Percentiles rank a stretch among this genome's conserved stretches.
These are phyloP conservation scores for Yamadazyma triangularis DNA, from an alignment of 1,139 yeast genomes.

Conservation along the genomic window DNA sequence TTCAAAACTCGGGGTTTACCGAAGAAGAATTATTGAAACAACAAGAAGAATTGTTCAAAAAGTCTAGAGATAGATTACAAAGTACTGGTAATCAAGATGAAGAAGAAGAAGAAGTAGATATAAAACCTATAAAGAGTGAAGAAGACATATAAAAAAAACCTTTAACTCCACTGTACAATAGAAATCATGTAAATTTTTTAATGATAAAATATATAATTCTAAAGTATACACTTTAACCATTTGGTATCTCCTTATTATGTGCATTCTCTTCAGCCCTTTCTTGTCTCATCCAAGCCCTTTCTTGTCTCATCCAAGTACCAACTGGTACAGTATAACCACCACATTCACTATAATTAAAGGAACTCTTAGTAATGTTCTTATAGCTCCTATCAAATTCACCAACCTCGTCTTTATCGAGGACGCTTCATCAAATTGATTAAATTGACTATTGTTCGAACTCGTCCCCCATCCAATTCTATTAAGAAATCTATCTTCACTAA, in stretches of 20 bases:
- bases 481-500: conserved; percentile 45
- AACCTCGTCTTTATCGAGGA: conserved; percentile 32
- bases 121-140: no score
- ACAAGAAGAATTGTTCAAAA: conserved; percentile 89
- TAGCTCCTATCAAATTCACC: conserved; percentile 41
- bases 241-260: not conserved
- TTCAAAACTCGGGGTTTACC: conserved; percentile 85
- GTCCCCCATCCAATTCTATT: conserved; percentile 44
- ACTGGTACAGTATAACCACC: conserved; percentile 37
- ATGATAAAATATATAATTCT: no score
- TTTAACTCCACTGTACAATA: no score
- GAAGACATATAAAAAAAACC: conserved; percentile 1
- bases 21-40: conserved; percentile 90
- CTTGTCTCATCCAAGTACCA: conserved; percentile 31
- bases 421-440: conserved; percentile 23
- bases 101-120: conserved; percentile 2
- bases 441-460: conserved; percentile 21
- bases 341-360: conserved; percentile 41
- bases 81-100: conserved; percentile 10
- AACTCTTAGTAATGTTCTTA: conserved; percentile 42
- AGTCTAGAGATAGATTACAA: conserved; percentile 75
- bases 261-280: no score
- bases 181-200: no score
- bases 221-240: no score
- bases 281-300: not conserved